Evolutionary conservation across 2,329 filamentous ascomycete species (phyloP), one percentile per base, ranked within the genome.

Genomic region (Xylariales sp.): DNA sequence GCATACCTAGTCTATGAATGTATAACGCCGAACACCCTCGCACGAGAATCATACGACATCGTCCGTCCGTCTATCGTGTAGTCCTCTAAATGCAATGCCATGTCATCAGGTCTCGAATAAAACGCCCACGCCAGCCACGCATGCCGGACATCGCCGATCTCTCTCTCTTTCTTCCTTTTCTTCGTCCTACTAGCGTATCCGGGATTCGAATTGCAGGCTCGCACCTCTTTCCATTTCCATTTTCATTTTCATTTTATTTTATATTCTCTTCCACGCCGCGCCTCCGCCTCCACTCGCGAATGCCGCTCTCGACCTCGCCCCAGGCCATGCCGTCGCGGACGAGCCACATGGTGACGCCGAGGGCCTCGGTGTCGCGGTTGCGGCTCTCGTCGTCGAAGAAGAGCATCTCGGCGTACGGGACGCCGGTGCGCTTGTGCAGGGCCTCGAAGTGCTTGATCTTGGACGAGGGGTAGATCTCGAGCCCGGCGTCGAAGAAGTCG

Each of bases 301-400:
- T 88, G 0, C 94, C 95, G 66, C 84, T 86, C 80, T 97, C 94
- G 23, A 97, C 82, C 82, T 96, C 94, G 0, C 84, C 84, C 81
- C 89, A 90, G 1, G 87, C 90, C 62, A 97, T 89, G 0, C 94
- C 94, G 77, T 97, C 91, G 64, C 87, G 83, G 0, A 98, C 91
- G 57, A 97, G 81, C 76, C 89, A 89, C 88, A 98, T 97, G 0
- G 91, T 92, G 3, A 97, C 91, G 0, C 94, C 94, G 57, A 97
- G 75, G 32, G 77, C 82, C 81, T 90, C 89, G 0, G 97, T 95
- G 77, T 97, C 94, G 65, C 88, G 85, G 77, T 98, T 98, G 68
- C 95, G 83, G 60, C 86, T 85, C 86, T 98, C 95, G 74, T 98
- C 95, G 74, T 98, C 95, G 73, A 98, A 98, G 80, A 98, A 98